Evolutionary conservation across 2,329 filamentous ascomycete species (phyloP), one percentile per base, ranked within the genome.

Genomic region (Hyphodiscus sp.): DNA sequence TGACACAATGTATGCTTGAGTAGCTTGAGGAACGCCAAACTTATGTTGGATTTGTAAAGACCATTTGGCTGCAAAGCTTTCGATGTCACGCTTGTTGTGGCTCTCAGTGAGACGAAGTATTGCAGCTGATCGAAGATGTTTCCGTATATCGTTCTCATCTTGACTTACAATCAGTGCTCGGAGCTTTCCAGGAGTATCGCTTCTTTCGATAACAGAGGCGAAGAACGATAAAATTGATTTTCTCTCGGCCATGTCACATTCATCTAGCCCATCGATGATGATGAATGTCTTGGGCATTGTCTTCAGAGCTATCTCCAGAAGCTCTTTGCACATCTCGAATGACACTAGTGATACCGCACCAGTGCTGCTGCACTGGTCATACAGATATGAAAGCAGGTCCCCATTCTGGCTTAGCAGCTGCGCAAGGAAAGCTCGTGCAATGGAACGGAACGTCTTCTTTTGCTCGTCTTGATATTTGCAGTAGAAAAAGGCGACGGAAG

Each of bases 251-350:
- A 50, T 45, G 9, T 61, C 55, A 50, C 71, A 74, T 58, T 74
- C 72, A 54, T 75, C 73, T 19, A 75, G 54, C 0, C 73, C 73
- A 59, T 75, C 73, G 42, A 75, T 58, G 2, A 75, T 58, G 13
- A 74, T 62, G 48, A 68, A 70, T 9, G 63, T 54, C 29, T 58
- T 63, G 15, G 59, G 51, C 20, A 53, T 30, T 11, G 44, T 66
- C 13, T 62, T 44, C 1, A 71, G 53, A 23, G 60, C 60, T 4
- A 61, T 58, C 18, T 61, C 52, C 7, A 74, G 55, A 38, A 73
- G 56, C 23, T 69, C 61, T 41, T 66, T 62, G 10, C 66, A 63
- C 0, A 63, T 46, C 20, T 51, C 45, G 6, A 50, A 50, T 10
- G 61, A 65, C 5, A 54, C 58, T 10, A 74, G 61, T 2, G 63